Base-by-base conservation (phyloP, 1,284 basidiomycete genomes). In the Peniophora sp. region DNA sequence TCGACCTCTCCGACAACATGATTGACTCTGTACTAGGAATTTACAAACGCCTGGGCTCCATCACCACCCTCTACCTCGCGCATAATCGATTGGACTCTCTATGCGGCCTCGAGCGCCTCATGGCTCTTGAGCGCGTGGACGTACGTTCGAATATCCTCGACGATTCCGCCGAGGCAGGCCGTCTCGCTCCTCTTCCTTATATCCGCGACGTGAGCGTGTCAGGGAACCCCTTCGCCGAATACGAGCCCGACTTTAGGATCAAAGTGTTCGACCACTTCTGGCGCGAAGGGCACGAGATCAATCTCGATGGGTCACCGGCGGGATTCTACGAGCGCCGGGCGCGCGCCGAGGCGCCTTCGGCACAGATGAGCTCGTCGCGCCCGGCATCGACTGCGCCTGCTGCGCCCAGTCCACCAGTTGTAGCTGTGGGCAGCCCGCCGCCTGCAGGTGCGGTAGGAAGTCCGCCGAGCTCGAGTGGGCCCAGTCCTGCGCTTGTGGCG, bases 1-100 rank as follows among this genome's bases (percentile, higher is more conserved):
- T 99, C 60, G 96, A 97, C 68, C 79, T 99, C 17, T 78, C 88
- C 15, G 88, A 94, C 68, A 98, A 99, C 71, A 88, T 98, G 79
- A 94, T 99, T 58, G 93, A 96, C 60, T 95, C 94, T 5, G 88
- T 97, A 15, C 78, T 95, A 3, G 91, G 89, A 24, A 93, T 95
- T 48, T 88, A 92, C 61, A 79, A 79, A 34, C 79, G 83, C 52
- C 76, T 96, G n/a, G 89, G 90, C 2, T 83, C 86, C 55, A 74
- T 95, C 37, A 72, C 84, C 18, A 74, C 75, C 3, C 70, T 97
- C 58, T 92, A 93, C 63, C 75, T 97, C 15, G 77, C 88, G 0
- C 73, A 75, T 51, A 99, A 99, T 63, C 83, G 96, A 1, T 80
- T 98, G 46, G 92, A 96, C 61, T 94, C 91, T 20, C 79, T 99